Base-by-base conservation (phyloP, 2,329 filamentous ascomycete species). In the Penicillium brasilianum region DNA sequence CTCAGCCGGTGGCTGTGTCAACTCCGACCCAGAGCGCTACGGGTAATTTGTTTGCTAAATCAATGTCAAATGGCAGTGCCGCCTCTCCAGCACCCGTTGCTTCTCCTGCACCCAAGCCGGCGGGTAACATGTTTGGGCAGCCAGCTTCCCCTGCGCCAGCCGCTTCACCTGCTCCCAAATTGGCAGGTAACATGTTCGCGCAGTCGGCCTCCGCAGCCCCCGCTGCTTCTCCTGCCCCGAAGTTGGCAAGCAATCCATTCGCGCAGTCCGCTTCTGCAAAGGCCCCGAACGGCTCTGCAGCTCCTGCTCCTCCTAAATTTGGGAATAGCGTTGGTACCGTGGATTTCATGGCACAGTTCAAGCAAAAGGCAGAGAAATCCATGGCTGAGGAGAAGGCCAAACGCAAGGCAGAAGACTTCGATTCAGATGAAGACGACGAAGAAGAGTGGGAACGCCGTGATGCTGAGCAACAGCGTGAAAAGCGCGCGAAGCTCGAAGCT, bases 401-500 rank as follows among this genome's bases (percentile, higher is more conserved):
- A 69, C 79, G 81, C 53, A 83, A 82, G 69, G 80, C 76, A 3
- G 81, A 83, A 54, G 81, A 83, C 22, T 83, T 80, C 61, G 82
- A 84, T 63, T 83, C 81, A 8, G 82, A 83, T 14, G 81, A 83
- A 57, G 81, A 84, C 44, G 80, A 83, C 46, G 79, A 82, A 63
- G 81, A 74, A 30, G 76, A 80, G 50, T 84, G 81, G 78, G 79
- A 82, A 59, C 77, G 78, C 57, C 73, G 75, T 58, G 74, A 84
- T 66, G 76, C 76, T 43, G 80, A 81, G 65, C 71, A 80, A 66
- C 79, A 81, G 64, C 77, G 74, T 30, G 77, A 78, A 43, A 83
- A 83, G 70, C 74, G 73, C 30, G 72, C 75, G 50, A 75, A 80
- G 63, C 68, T 81, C 46, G 76, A 76, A 43, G 73, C 77, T 32